Percentiles rank a stretch among this genome's conserved stretches.
These are phyloP conservation scores for Plectosphaerella cucumerina DNA, from an alignment of 2,329 filamentous ascomycete genomes.

Conservation along the genomic window DNA sequence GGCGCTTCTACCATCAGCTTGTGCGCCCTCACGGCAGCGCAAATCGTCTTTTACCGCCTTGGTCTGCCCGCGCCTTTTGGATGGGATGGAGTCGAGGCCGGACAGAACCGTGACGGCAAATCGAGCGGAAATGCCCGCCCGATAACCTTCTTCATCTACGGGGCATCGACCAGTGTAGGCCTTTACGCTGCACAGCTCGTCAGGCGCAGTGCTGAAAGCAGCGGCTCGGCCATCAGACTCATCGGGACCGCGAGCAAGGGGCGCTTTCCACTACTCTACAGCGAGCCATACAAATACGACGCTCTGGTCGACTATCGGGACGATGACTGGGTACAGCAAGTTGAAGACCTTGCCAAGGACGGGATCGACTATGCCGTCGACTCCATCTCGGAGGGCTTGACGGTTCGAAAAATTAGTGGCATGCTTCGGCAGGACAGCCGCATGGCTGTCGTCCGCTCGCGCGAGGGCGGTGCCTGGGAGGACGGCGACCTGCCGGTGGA, in stretches of 20 bases:
- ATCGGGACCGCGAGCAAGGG: constrained; percentile 23
- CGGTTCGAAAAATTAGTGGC: constrained; percentile 23
- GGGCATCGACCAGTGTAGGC: constrained; percentile 27
- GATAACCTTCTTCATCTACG: constrained; percentile 23
- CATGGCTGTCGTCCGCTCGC: constrained; percentile 19
- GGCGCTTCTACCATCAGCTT: constrained; percentile 34
- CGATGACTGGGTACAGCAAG: constrained; percentile 23
- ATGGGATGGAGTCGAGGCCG: background rate
- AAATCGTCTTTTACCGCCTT: constrained; percentile 32
- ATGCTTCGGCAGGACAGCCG: constrained; percentile 14
- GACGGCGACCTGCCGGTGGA: constrained; percentile 14
- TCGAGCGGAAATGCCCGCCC: background rate
- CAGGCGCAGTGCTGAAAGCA: constrained; percentile 2
- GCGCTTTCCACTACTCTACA: constrained; percentile 19
- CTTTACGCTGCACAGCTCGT: constrained; percentile 27
- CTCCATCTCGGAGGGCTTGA: constrained; percentile 32
- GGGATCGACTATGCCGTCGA: constrained; percentile 33
- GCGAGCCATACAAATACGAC: constrained; percentile 30
- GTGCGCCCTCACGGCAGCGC: constrained; percentile 37
- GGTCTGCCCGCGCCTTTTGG: constrained; percentile 28
- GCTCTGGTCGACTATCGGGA: constrained; percentile 33
- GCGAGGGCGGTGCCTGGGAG: constrained; percentile 5
- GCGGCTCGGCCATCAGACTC: constrained; percentile 13
- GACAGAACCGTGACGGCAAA: background rate
- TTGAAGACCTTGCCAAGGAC: constrained; percentile 15